Evolutionary conservation across 768 basidiomycete species (phyloP), one percentile per base, ranked within the genome.

Genomic region (Podaxis sp.): DNA sequence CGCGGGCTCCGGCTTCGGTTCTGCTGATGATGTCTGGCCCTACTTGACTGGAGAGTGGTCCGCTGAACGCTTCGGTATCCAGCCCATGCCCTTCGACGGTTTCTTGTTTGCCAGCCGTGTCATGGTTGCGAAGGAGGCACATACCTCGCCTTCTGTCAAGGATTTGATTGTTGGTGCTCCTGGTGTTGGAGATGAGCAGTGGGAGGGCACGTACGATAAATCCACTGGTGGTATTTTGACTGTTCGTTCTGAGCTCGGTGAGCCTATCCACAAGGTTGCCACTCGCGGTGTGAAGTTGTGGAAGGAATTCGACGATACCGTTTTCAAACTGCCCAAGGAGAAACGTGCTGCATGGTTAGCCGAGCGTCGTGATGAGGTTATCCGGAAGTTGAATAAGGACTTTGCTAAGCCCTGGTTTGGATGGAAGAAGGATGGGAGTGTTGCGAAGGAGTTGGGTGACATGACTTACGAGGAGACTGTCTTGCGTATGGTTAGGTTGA

Each of bases 401-500:
- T 98, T 98, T 74, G 84, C 90, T 57, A 99, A 98, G 82, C 90
- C 90, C 0, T 94, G 94, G 95, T 99, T 99, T 70, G 93, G 91
- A 16, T 89, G 88, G 85, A 98, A 97, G 88, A 95, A 95, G 76
- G 91, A 92, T 72, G 94, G 87, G 0, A 81, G 74, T 18, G 84
- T 92, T 64, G 92, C 91, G 38, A 85, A 86, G 59, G 93, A 96
- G 71, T 79, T 99, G 53, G 84, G 88, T 27, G 93, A 97, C 68
- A 98, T 99, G 97, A 98, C 96, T 11, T 99, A 99, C 74, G 95
- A 98, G 77, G 97, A 98, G 72, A 89, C 91, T 36, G 90, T 91
- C 3, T 80, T 93, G 62, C 86, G 96, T 61, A 90, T 98, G 89
- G 80, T 98, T 55, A 81, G 91, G 44, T 78, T 99, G 66, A 98